A percentile compares a stretch with the other conserved stretches of the same genome.
These are phyloP conservation scores for Phytophthora rubi DNA, from an alignment of 352 stramenopile species.

Conservation along the genomic window DNA sequence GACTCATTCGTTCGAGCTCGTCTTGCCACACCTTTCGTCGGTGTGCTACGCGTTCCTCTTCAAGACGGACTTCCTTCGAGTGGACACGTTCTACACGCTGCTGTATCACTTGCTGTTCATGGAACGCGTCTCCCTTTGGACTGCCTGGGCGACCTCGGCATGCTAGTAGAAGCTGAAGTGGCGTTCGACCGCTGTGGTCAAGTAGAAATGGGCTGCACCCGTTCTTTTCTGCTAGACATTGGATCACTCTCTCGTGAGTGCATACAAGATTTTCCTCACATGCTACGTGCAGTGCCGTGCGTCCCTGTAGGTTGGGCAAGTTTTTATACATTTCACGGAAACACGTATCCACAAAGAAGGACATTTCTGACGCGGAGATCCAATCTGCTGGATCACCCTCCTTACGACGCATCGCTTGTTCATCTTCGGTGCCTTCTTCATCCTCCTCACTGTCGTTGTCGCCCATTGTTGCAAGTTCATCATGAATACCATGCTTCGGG, in stretches of 20 bases:
- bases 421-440: constrained; percentile 33
- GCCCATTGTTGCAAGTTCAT: constrained; percentile 16
- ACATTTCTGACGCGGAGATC: constrained; percentile 54
- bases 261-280: constrained; percentile 87
- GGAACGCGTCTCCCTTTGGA: constrained; percentile 45
- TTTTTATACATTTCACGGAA: constrained; percentile 73
- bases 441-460: constrained; percentile 30
- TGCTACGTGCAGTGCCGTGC: constrained; percentile 70
- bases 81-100: constrained; percentile 41
- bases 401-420: constrained; percentile 32
- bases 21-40: constrained; percentile 48
- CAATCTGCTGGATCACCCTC: constrained; percentile 53
- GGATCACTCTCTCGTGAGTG: constrained; percentile 74
- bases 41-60: constrained; percentile 41
- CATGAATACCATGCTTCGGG: constrained; percentile 18
- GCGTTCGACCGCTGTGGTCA: constrained; percentile 51
- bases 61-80: constrained; percentile 35
- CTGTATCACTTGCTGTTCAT: constrained; percentile 40
- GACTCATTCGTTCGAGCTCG: constrained; percentile 46
- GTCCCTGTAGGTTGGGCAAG: constrained; percentile 64
- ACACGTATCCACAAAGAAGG: constrained; percentile 69
- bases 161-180: constrained; percentile 55
- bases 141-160: constrained; percentile 66
- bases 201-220: constrained; percentile 59
- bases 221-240: constrained; percentile 55